Evolutionary conservation across 2,329 filamentous ascomycete species (phyloP), one percentile per base, ranked within the genome.

Genomic region (Ceratocystis lukuohia): DNA sequence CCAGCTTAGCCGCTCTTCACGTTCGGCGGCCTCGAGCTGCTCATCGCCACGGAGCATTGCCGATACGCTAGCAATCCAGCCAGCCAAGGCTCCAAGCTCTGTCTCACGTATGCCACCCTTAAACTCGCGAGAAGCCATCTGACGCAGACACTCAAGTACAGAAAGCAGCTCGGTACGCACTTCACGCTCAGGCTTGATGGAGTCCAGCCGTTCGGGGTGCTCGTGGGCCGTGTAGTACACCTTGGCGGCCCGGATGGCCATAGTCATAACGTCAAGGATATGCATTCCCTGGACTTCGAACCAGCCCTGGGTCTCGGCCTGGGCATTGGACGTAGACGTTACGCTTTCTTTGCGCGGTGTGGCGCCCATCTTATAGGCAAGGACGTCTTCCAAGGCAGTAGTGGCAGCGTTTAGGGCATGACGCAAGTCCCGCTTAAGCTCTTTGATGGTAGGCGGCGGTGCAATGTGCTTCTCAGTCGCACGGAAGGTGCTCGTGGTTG

Each of bases 201-300:
- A 79, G 72, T 94, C 90, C 20, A 97, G 80, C 46, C 89, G 86
- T 71, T 94, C 88, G 1, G 92, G 91, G 65, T 92, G 82, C 72
- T 95, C 89, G 74, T 97, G 94, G 3, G 91, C 84, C 0, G 92
- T 96, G 76, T 99, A 97, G 77, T 97, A 99, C 72, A 95, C 87
- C 77, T 95, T 96, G 64, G 94, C 94, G 1, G 93, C 91, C 64
- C 91, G 85, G 70, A 99, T 97, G n/a, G 93, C 93, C 65, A 97
- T 80, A 0, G 94, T 99, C 73, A 94, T 88, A 65, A 96, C 86
- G 74, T 97, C 93, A 66, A 97, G 83, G 46, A 99, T 85, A 72
- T 95, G 89, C 79, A 97, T 85, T 20, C 93, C 94, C 74, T 96
- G 90, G 25, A 96, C 82, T 75, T 96, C 91, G 74, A 88, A 84